A percentile compares a stretch with the other conserved stretches of the same genome.
phyloP scores from a whole-genome alignment of 495 filamentous ascomycete species.

The Pyrenula aspistea region DNA sequence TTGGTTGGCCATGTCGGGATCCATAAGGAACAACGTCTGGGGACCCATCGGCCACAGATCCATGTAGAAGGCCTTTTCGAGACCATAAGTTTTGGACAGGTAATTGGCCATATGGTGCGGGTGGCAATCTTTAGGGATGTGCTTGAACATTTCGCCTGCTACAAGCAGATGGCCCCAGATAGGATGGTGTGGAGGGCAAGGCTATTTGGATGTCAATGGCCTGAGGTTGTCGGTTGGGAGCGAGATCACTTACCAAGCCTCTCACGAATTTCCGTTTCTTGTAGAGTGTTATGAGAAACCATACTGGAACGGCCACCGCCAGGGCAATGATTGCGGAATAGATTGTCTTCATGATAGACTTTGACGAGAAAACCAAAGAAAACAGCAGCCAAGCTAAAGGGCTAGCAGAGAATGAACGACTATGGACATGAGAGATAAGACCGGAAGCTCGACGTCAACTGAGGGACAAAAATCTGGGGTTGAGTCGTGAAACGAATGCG shows the following conservation, averaged over 20 bases:
- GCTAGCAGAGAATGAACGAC: too few relatives aligned
- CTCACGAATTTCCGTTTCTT: not conserved
- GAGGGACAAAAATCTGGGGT: too few relatives aligned
- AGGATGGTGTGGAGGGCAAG: constrained; percentile 11
- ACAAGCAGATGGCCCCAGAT: constrained; percentile 15
- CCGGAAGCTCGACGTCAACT: too few relatives aligned
- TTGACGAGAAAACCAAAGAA: not conserved
- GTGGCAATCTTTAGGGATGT: constrained; percentile 11
- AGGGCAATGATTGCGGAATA: not conserved
- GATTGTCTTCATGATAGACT: not conserved
- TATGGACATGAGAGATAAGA: too few relatives aligned
- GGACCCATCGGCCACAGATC: constrained; percentile 20
- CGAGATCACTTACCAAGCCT: constrained; percentile 1
- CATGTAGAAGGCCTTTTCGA: constrained; percentile 19
- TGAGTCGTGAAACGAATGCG: too few relatives aligned
- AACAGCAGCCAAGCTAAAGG: not conserved
- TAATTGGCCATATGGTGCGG: constrained; percentile 11
- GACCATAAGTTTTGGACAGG: constrained; percentile 11
- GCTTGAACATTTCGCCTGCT: constrained; percentile 3
- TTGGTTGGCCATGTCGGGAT: constrained; percentile 32
- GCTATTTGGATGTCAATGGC: constrained; percentile 1
- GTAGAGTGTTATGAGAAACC: constrained; percentile 1
- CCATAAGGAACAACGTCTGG: constrained; percentile 23
- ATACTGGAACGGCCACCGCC: not conserved
- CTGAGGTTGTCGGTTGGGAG: not conserved